Evolutionary conservation across 176 grass and related monocot genomes (phyloP).

Genomic region (Carex littledalei): DNA sequence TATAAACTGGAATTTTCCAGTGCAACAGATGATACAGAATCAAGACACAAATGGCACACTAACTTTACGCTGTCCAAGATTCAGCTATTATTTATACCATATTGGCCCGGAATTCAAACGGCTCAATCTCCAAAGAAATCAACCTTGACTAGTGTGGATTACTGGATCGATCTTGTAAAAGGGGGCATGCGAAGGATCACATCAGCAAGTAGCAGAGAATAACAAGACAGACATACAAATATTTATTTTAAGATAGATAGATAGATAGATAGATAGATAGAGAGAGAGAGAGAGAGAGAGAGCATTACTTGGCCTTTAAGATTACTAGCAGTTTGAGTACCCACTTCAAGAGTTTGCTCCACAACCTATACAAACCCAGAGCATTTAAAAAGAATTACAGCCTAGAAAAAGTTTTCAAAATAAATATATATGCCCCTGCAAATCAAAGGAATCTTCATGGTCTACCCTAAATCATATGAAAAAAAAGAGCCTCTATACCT

Average conservation of each 20-base stretch:
- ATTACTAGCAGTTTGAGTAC: slow-evolving; percentile 85
- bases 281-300: background rate
- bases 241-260: background rate
- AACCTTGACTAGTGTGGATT: background rate
- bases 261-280: too few species aligned
- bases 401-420: background rate
- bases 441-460: background rate
- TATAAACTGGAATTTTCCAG: too few species aligned
- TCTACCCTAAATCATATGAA: background rate
- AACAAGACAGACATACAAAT: background rate
- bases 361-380: slow-evolving; percentile 52
- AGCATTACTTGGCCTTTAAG: slow-evolving; percentile 85
- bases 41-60: background rate
- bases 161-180: background rate
- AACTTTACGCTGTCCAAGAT: background rate
- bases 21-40: too few species aligned
- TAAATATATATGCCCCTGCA: background rate
- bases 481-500: background rate
- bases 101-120: background rate
- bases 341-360: slow-evolving; percentile 93
- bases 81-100: background rate
- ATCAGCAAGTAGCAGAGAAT: background rate
- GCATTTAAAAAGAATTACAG: background rate
- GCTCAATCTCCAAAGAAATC: background rate
- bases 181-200: background rate